Conservation (phyloP, 2,329 filamentous ascomycete species). For the Aspergillus puulaauensis region DNA sequence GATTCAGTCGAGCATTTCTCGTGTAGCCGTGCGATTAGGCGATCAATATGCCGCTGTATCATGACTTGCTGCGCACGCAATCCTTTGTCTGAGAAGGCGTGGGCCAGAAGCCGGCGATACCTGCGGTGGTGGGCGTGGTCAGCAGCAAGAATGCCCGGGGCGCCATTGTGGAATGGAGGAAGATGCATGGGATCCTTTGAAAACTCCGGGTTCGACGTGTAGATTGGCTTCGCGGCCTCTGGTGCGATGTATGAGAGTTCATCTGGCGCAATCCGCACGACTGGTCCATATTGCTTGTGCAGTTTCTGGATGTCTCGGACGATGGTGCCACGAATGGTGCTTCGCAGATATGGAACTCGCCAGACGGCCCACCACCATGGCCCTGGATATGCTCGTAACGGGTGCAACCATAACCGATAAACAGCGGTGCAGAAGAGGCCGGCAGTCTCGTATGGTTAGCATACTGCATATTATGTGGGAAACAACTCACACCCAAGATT, state of each 20-base stretch:
- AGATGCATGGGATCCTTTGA: not conserved
- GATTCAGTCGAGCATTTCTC: not conserved
- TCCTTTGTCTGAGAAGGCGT: constrained; percentile 46
- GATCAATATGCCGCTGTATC: constrained; percentile 26
- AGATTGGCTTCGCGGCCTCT: not conserved
- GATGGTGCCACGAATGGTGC: constrained; percentile 23
- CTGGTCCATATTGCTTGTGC: constrained; percentile 36
- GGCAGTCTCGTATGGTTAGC: not conserved
- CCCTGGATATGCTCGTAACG: constrained; percentile 22
- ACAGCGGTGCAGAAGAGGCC: not conserved
- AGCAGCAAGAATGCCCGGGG: not conserved
- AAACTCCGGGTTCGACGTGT: not conserved
- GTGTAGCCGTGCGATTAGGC: constrained; percentile 16
- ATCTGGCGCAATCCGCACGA: constrained; percentile 38
- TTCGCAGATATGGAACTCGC: constrained; percentile 21
- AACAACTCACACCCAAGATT: too few relatives aligned
- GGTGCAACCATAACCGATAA: not conserved
- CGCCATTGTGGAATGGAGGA: not conserved
- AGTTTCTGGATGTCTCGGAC: constrained; percentile 20
- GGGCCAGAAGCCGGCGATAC: constrained; percentile 33
- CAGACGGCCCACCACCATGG: constrained; percentile 27
- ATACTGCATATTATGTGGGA: too few relatives aligned
- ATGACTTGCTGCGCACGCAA: constrained; percentile 39
- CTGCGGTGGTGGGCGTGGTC: constrained; percentile 23
- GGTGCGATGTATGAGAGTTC: constrained; percentile 29